phyloP scores from a whole-genome alignment of 129 eudicot genomes.

The Helianthus annuus region DNA sequence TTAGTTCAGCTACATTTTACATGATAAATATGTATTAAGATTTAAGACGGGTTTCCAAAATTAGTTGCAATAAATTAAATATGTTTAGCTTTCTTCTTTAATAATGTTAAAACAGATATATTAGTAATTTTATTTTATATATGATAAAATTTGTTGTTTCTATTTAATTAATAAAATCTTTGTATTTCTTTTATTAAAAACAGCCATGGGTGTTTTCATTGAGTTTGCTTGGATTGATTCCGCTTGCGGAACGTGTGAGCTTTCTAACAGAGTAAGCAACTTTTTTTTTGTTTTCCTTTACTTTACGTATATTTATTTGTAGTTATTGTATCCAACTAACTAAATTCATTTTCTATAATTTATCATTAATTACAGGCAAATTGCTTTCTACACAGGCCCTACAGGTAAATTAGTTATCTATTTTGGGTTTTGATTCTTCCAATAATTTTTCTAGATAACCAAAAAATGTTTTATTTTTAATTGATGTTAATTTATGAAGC shows the following conservation, averaged over 20 bases:
- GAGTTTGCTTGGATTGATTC: conserved; percentile 82
- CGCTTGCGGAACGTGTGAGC: conserved; percentile 88
- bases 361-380: conserved; percentile 54
- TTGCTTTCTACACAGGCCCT: conserved; percentile 83
- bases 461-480: too few species aligned
- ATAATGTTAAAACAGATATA: too few species aligned
- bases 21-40: too few species aligned
- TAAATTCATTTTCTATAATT: neutral
- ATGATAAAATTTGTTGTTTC: neutral
- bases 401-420: conserved; percentile 53
- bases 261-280: conserved; percentile 80
- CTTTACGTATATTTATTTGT: neutral
- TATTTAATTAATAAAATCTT: neutral
- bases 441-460: too few species aligned
- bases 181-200: neutral
- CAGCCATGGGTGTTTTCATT: conserved; percentile 89
- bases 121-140: neutral
- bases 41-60: too few species aligned
- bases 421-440: neutral
- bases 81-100: too few species aligned
- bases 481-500: neutral
- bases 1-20: too few species aligned
- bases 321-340: neutral
- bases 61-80: too few species aligned
- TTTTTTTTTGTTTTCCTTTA: neutral